Base-by-base conservation (phyloP, 2,329 filamentous ascomycete species). In the Phoma sp. region DNA sequence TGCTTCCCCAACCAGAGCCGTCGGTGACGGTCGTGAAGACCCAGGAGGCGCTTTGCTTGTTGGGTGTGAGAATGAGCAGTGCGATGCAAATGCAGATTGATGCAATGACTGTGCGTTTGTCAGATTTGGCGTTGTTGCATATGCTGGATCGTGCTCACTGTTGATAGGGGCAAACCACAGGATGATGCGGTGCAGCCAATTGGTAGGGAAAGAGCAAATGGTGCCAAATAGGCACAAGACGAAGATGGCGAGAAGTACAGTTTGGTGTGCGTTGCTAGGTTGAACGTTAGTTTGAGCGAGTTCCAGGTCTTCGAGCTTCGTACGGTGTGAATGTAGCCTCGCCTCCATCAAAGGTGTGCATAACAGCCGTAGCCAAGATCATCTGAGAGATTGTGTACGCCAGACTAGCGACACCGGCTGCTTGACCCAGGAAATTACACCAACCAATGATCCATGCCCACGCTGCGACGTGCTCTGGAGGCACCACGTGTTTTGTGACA, bases 81-180 rank as follows among this genome's bases (percentile, higher is more conserved):
- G 82, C 78, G 51, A 86, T 77, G 64, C 84, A 87, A 54, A 88
- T 87, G 51, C 77, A 78, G 39, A 87, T 77, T 1, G 85, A 86
- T 17, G 85, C 85, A 43, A 84, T 69, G 44, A 88, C 82, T 74
- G 43, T 9, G 5, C 15, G 46, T 9, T 8, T 33, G 53, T 65
- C 29, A 63, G 59, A 17, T 17, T 1, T 5, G 15, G 8, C 10
- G 19, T 7, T 12, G 24, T 8, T 32, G 6, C 12, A 15, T 8
- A 6, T 17, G 6, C 6, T 21, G 3, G 6, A 2, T 19, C 19
- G 3, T 19, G 60, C 60, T 55, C 74, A 84, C 83, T 82, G 64
- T 88, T 88, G 60, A 88, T 87, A 1, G 86, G 86, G 8, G 85
- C 85, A 68, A 88, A 88, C 84, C 85, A 88, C 9, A 85, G 72